Evolutionary conservation across 2,329 filamentous ascomycete genomes (phyloP).

Genomic region (Ceratocystis alfenasii): DNA sequence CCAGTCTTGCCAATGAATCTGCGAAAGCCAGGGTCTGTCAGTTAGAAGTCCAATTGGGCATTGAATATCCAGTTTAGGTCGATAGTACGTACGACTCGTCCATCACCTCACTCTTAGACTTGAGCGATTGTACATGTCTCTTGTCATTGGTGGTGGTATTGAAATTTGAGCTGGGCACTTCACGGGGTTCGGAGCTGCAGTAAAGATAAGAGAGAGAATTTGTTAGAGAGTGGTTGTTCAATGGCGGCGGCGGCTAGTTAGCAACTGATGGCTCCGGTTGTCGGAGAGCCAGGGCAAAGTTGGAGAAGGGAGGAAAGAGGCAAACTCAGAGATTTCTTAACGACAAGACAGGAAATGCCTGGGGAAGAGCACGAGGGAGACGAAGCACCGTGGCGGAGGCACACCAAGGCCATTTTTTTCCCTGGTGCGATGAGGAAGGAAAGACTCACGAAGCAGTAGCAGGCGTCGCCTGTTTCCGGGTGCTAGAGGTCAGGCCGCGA

Average conservation of each 20-base stretch:
- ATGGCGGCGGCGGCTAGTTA: neutral
- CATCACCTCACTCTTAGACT: constrained; percentile 49
- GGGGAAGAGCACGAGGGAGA: neutral
- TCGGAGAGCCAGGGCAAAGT: too few species aligned
- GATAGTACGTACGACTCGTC: constrained; percentile 60
- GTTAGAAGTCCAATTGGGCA: neutral
- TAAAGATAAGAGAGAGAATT: constrained; percentile 24
- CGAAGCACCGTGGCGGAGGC: neutral
- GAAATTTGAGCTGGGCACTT: constrained; percentile 51
- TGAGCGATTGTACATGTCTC: constrained; percentile 58
- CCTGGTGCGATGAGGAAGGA: neutral
- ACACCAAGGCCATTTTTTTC: neutral
- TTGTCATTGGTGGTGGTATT: constrained; percentile 37
- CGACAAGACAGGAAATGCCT: neutral
- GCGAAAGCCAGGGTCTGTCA: constrained; percentile 17
- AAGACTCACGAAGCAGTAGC: constrained; percentile 20
- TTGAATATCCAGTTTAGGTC: neutral
- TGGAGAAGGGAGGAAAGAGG: neutral
- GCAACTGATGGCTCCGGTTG: neutral
- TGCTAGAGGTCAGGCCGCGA: constrained; percentile 16
- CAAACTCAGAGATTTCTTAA: neutral
- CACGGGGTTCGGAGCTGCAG: constrained; percentile 40
- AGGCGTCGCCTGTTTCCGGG: constrained; percentile 24
- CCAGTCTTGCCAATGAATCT: constrained; percentile 90
- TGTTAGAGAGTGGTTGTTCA: neutral